Evolutionary conservation across 352 stramenopile genomes (phyloP), one percentile per base, ranked within the genome.

Genomic region (Globisporangium apiculatum): DNA sequence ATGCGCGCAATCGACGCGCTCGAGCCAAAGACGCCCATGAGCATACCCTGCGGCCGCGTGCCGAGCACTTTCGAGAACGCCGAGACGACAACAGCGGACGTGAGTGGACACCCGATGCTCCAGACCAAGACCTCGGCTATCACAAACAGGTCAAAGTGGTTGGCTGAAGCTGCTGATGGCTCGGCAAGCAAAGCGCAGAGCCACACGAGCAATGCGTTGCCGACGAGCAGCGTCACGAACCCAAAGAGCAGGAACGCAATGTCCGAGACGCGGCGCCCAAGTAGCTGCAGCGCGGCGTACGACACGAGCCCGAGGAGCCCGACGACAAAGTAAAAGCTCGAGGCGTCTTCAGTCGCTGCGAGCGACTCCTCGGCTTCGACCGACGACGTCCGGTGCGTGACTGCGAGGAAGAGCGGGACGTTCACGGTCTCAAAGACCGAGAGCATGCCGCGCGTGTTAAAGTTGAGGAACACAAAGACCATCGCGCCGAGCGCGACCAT

Each of bases 341-440:
- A 76, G 0, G 78, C 74, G 4, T 65, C 64, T 7, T 69, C 51
- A 4, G 66, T 73, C 1, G 51, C 64, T 14, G 68, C 48, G 12
- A 75, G 59, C 1, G 58, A 60, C 45, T 67, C 50, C 17, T 73
- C 62, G 46, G 64, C 59, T 36, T 60, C 46, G 8, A 57, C 43
- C 9, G 58, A 73, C 24, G 52, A 73, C 24, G 52, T 77, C 41
- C 64, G 65, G 42, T 73, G 71, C 8, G 77, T 78, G 35, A 71
- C 58, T 36, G 72, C 55, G 24, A 81, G 48, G 49, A 85, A 89
- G 4, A 87, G 58, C 48, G 76, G 72, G 10, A 87, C 68, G 60
- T 87, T 86, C 24, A 87, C 70, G n/a, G 76, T 87, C 67, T 89
- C 79, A 48, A 87, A 89, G 9, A 89, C 70, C 4, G 76, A 86